Percentiles rank a stretch among this genome's conserved stretches.
Conservation (phyloP, 805 yeast genomes). For the Teunomyces barrocoloradensis region DNA sequence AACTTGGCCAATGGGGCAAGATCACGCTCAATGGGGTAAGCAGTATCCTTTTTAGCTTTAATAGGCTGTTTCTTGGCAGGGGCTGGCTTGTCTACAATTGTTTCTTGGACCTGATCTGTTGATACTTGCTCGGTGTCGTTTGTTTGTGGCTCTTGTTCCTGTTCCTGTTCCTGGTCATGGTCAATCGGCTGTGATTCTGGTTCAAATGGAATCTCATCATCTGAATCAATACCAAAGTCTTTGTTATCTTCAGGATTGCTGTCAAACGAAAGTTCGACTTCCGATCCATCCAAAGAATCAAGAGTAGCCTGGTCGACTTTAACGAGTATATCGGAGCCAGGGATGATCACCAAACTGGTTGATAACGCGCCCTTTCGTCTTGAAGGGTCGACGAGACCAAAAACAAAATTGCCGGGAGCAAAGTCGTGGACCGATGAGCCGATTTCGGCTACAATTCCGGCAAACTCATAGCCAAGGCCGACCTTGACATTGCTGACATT, state of each 20-base stretch:
- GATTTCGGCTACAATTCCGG: constrained; percentile 56
- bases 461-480: constrained; percentile 70
- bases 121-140: neutral
- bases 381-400: constrained; percentile 56
- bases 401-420: constrained; percentile 60
- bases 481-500: constrained; percentile 52
- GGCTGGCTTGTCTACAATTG: too few relatives aligned
- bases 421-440: constrained; percentile 46
- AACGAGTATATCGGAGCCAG: constrained; percentile 42
- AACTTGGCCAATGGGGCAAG: constrained; percentile 34
- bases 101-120: too few relatives aligned
- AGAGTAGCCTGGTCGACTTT: constrained; percentile 23
- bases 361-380: constrained; percentile 57
- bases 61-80: neutral
- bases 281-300: constrained; percentile 18
- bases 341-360: constrained; percentile 54
- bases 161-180: neutral
- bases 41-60: neutral
- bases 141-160: neutral
- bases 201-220: constrained; percentile 2
- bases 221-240: constrained; percentile 7
- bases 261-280: constrained; percentile 18
- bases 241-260: neutral
- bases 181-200: constrained; percentile 7
- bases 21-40: constrained; percentile 11